phyloP scores from a whole-genome alignment of 2,329 filamentous ascomycete species.

The Fusarium setosum region DNA sequence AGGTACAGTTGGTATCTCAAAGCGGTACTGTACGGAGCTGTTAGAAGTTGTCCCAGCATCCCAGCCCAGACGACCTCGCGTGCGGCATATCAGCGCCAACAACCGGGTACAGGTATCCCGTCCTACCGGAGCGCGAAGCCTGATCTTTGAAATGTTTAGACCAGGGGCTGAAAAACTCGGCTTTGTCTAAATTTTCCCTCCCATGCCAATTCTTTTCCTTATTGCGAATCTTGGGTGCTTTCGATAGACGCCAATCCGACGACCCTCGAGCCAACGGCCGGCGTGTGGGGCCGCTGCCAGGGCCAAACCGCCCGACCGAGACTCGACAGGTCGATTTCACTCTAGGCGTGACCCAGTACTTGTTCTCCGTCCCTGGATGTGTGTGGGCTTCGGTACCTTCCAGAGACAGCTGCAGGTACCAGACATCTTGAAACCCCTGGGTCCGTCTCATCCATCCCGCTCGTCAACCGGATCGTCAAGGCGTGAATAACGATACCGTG shows the following conservation, averaged over 20 bases:
- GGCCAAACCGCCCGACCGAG: slow-evolving; percentile 30
- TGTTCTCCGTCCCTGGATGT: slow-evolving; percentile 32
- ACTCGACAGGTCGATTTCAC: slow-evolving; percentile 27
- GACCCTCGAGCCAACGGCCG: slow-evolving; percentile 38
- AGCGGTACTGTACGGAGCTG: background rate
- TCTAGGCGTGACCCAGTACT: slow-evolving; percentile 24
- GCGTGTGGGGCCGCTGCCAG: slow-evolving; percentile 42
- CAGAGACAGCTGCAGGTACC: slow-evolving; percentile 36
- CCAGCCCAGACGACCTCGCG: background rate
- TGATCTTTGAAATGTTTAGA: slow-evolving; percentile 5
- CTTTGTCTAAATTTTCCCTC: slow-evolving; percentile 12
- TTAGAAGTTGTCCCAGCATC: background rate
- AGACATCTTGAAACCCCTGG: slow-evolving; percentile 33
- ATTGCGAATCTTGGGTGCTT: slow-evolving; percentile 23
- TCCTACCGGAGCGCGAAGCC: slow-evolving; percentile 12
- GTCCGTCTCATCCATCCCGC: slow-evolving; percentile 27
- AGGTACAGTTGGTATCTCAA: slow-evolving; percentile 1
- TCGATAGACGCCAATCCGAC: slow-evolving; percentile 33
- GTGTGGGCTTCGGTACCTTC: slow-evolving; percentile 35
- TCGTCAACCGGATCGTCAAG: slow-evolving; percentile 10
- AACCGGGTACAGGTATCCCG: slow-evolving; percentile 7
- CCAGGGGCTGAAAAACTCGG: slow-evolving; percentile 13
- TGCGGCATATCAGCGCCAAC: background rate
- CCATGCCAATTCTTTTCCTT: slow-evolving; percentile 20
- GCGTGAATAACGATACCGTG: slow-evolving; percentile 19